These are phyloP conservation scores for Borovskyia barvae DNA, from an alignment of 208 protist genomes.

Conservation along the genomic window DNA sequence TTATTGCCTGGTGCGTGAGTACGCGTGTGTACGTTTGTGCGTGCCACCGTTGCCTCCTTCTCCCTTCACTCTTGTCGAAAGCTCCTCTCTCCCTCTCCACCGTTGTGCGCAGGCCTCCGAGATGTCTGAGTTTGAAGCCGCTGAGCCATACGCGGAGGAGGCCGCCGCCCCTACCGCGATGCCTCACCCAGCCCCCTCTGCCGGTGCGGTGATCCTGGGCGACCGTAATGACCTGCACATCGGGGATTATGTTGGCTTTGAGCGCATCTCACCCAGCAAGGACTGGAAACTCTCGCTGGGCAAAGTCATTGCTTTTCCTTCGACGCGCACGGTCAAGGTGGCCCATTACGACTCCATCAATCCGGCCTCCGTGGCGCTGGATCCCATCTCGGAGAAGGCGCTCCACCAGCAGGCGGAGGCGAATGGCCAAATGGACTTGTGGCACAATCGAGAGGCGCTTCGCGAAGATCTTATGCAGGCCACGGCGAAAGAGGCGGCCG, in stretches of 20 bases:
- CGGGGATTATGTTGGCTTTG: conserved; percentile 73
- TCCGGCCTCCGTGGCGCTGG: conserved; percentile 19
- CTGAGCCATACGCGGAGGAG: conserved; percentile 6
- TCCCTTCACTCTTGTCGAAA: neutral
- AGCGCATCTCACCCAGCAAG: conserved; percentile 44
- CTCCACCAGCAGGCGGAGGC: conserved; percentile 39
- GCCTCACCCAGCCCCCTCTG: too few relatives aligned
- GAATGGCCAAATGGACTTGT: conserved; percentile 35
- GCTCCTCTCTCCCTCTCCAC: neutral
- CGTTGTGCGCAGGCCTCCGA: too few relatives aligned
- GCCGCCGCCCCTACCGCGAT: too few relatives aligned
- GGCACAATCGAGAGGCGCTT: conserved; percentile 55
- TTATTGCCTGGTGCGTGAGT: too few relatives aligned
- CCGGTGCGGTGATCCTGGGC: conserved; percentile 7
- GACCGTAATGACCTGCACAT: conserved; percentile 44
- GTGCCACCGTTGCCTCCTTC: neutral
- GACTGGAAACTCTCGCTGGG: conserved; percentile 64
- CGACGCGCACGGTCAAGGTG: conserved; percentile 52
- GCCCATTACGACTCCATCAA: conserved; percentile 57
- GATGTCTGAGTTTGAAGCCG: conserved; percentile 9
- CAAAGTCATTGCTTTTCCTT: conserved; percentile 59
- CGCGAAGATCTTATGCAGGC: conserved; percentile 40
- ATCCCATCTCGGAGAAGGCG: conserved; percentile 42
- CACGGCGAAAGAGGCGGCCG: conserved; percentile 42
- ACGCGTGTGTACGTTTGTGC: neutral